Base-by-base conservation (phyloP, 345 rosid species). In the Dipteronia sinensis region DNA sequence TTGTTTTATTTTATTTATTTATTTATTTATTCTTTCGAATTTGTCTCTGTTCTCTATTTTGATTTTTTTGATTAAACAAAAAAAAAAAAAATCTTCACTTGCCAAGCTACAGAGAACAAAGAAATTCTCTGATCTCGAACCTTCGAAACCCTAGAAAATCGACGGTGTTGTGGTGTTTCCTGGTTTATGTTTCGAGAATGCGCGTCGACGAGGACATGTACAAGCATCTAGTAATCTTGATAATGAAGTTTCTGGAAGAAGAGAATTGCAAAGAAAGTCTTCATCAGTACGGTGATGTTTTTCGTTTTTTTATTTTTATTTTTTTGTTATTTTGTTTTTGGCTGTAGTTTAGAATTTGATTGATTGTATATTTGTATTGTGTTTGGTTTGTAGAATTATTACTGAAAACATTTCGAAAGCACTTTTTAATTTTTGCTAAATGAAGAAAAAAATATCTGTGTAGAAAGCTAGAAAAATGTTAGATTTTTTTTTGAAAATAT, bases 171-270 rank as follows among this genome's bases (percentile, higher is more conserved):
- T 46, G 49, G 15, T 46, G 49, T 46, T 46, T 10, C 13, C 49
- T 46, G 49, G 49, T 46, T 10, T 46, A 46, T 46, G 49, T 46
- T 46, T 46, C 15, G 27, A 59, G 64, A 59, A 59, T 59, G 64
- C 64, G 10, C 11, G 25, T 59, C 23, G 27, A 59, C 58, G 59
- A 71, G 46, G 38, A 19, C 34, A 31, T 25, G 23, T 29, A 53
- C 74, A 51, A 16, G 51, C 66, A 55, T 56, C 65, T 72, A 10
- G 29, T 72, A n/a, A 10, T 11, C 65, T 34, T 72, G 75, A 72
- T 72, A 19, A 58, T 72, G 75, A 56, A 58, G 29, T 72, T 34
- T 20, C 11, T 56, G 2, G 53, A 72, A 4, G 75, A 72, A n/a
- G 65, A 55, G 25, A 34, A 38, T n/a, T 72, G 15, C 65, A 58